These are phyloP conservation scores for Xerocomellus chrysenteron DNA, from an alignment of 768 basidiomycete genomes.

Conservation along the genomic window DNA sequence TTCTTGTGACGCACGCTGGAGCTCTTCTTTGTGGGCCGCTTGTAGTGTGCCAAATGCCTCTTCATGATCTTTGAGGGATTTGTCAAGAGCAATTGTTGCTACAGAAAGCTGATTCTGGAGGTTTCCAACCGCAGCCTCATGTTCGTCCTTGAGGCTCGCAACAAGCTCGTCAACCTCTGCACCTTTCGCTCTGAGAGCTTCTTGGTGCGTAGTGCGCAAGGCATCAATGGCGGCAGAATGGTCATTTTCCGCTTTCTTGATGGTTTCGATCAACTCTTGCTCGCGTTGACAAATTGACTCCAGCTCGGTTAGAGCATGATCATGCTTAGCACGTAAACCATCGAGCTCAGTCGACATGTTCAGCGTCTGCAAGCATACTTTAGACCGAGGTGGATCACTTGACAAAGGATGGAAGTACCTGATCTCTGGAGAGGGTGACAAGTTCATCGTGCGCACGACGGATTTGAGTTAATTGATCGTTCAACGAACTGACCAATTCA, in stretches of 20 bases:
- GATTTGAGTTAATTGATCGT: conserved; percentile 61
- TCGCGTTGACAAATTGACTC: conserved; percentile 60
- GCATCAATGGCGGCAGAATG: conserved; percentile 49
- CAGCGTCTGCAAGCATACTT: conserved; percentile 47
- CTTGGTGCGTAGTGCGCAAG: conserved; percentile 46
- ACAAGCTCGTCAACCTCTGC: conserved; percentile 43
- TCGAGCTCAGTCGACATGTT: conserved; percentile 91
- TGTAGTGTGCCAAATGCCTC: conserved; percentile 57
- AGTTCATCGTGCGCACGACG: conserved; percentile 83
- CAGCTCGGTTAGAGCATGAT: conserved; percentile 49
- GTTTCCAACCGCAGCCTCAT: conserved; percentile 38
- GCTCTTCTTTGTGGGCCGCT: conserved; percentile 50
- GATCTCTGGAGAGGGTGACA: conserved; percentile 76
- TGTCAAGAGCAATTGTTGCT: conserved; percentile 43
- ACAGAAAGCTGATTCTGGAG: conserved; percentile 46
- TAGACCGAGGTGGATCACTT: not conserved
- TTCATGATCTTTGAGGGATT: conserved; percentile 57
- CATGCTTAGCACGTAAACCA: conserved; percentile 61
- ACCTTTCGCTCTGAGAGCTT: conserved; percentile 41
- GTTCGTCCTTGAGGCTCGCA: conserved; percentile 48
- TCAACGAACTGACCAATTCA: conserved; percentile 73
- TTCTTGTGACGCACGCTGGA: conserved; percentile 55
- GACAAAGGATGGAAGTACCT: conserved; percentile 47
- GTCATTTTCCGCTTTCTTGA: conserved; percentile 50
- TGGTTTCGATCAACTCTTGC: conserved; percentile 47